A percentile compares a stretch with the other conserved stretches of the same genome.
phyloP scores from a whole-genome alignment of 1,284 basidiomycete species.

The Marasmius oreades region DNA sequence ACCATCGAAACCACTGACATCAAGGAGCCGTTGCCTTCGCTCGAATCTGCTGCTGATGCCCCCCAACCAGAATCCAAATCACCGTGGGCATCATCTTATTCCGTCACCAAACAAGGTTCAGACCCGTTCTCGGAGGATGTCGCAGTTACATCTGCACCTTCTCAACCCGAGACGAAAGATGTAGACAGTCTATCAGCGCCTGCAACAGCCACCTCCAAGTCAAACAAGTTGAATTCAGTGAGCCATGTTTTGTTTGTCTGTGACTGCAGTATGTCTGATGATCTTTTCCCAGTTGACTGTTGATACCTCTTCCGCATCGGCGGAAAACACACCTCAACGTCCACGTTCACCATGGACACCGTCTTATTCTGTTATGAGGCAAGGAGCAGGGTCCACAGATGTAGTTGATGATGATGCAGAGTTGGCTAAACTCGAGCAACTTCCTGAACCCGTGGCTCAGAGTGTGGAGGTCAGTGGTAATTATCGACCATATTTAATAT shows the following conservation, averaged over 20 bases:
- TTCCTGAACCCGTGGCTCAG: constrained; percentile 1
- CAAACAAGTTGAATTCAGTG: not conserved
- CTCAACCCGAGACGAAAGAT: not conserved
- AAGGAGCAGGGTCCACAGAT: constrained; percentile 14
- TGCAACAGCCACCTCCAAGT: not conserved
- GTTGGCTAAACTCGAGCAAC: constrained; percentile 5
- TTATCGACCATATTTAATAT: not conserved
- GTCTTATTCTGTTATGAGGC: constrained; percentile 21
- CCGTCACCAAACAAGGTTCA: constrained; percentile 17
- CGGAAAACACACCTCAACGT: constrained; percentile 11
- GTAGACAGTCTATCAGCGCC: not conserved
- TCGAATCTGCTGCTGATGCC: not conserved
- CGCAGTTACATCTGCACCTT: not conserved
- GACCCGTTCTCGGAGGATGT: not conserved
- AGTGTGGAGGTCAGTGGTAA: not conserved
- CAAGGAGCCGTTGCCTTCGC: not conserved
- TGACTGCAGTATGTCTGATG: too few species aligned
- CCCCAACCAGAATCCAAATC: constrained; percentile 15
- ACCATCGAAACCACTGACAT: not conserved
- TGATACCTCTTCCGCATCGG: not conserved
- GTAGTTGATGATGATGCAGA: not conserved
- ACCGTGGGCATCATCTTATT: constrained; percentile 25
- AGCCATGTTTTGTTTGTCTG: not conserved
- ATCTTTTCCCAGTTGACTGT: constrained; percentile 2
- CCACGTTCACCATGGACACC: constrained; percentile 24